Evolutionary conservation across 2,329 filamentous ascomycete species (phyloP).

Genomic region (Alternaria sp.): DNA sequence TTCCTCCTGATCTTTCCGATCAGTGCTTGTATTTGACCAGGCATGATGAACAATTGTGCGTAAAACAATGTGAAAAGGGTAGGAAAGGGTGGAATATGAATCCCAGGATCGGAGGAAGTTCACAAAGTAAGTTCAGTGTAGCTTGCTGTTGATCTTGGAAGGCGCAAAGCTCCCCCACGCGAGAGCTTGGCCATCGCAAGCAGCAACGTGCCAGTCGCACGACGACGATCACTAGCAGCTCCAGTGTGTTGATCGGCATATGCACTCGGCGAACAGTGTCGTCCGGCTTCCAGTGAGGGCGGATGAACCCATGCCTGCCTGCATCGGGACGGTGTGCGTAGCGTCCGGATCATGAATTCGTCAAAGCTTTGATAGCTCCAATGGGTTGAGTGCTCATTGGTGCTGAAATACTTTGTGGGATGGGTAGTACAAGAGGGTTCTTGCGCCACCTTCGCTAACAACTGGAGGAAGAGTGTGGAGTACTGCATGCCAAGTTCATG

Average conservation of each 20-base stretch:
- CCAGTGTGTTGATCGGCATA: slow-evolving; percentile 25
- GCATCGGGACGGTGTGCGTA: slow-evolving; percentile 10
- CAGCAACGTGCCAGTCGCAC: slow-evolving; percentile 12
- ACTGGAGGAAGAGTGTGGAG: slow-evolving; percentile 20
- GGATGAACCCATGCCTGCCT: slow-evolving; percentile 15
- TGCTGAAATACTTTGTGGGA: slow-evolving; percentile 24
- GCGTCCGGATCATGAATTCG: slow-evolving; percentile 15
- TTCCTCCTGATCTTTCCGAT: slow-evolving; percentile 58
- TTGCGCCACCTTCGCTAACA: slow-evolving; percentile 10
- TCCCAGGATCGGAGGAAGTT: slow-evolving; percentile 7
- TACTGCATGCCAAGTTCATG: slow-evolving; percentile 18
- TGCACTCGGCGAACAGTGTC: slow-evolving; percentile 26
- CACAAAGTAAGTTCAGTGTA: slow-evolving; percentile 11
- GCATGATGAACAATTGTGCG: slow-evolving; percentile 30
- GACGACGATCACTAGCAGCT: slow-evolving; percentile 25
- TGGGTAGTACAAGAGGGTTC: slow-evolving; percentile 13
- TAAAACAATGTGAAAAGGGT: slow-evolving; percentile 8
- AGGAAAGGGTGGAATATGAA: background rate
- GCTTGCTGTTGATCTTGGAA: slow-evolving; percentile 9
- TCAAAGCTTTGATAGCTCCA: slow-evolving; percentile 18
- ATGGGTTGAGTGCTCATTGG: slow-evolving; percentile 27
- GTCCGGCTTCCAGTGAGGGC: slow-evolving; percentile 13
- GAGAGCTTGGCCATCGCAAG: slow-evolving; percentile 13
- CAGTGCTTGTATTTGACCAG: slow-evolving; percentile 53
- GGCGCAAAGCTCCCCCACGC: slow-evolving; percentile 18